Evolutionary conservation across 1,284 basidiomycete genomes (phyloP).

Genomic region (Ustilago esculenta): DNA sequence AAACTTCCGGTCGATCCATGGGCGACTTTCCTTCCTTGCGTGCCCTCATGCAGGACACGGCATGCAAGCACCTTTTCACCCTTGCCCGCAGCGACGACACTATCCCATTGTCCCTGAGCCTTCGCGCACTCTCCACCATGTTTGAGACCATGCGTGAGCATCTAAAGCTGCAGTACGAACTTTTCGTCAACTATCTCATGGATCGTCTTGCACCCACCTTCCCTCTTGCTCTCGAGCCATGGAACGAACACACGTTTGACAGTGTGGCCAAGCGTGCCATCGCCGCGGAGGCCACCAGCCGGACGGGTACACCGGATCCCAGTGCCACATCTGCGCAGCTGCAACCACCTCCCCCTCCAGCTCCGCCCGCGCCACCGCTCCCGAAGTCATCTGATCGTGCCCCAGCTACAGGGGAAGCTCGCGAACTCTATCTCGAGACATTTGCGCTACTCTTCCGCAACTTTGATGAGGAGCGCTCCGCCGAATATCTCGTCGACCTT

Average conservation of each 20-base stretch:
- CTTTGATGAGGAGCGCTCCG: constrained; percentile 55
- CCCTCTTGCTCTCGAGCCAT: constrained; percentile 62
- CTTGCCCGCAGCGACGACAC: constrained; percentile 77
- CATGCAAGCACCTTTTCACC: constrained; percentile 92
- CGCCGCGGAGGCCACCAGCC: constrained; percentile 17
- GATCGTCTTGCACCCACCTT: constrained; percentile 76
- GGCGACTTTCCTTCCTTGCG: constrained; percentile 75
- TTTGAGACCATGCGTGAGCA: constrained; percentile 87
- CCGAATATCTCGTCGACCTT: constrained; percentile 92
- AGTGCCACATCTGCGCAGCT: constrained; percentile 7
- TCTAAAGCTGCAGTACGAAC: constrained; percentile 94
- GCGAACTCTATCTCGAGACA: constrained; percentile 89
- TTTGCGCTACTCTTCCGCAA: constrained; percentile 78
- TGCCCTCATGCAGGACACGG: constrained; percentile 81
- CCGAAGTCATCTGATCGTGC: constrained; percentile 74
- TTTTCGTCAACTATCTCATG: constrained; percentile 91
- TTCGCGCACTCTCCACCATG: constrained; percentile 86
- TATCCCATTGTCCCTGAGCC: constrained; percentile 78
- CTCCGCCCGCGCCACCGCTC: constrained; percentile 70
- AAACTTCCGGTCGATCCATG: constrained; percentile 81
- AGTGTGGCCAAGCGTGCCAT: constrained; percentile 34
- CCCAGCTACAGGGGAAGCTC: constrained; percentile 76
- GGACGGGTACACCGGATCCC: constrained; percentile 23
- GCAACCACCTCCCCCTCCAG: constrained; percentile 71
- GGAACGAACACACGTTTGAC: constrained; percentile 66